A percentile compares a stretch with the other conserved stretches of the same genome.
These are phyloP conservation scores for Colletotrichum agaves DNA, from an alignment of 2,329 filamentous ascomycete genomes.

Conservation along the genomic window DNA sequence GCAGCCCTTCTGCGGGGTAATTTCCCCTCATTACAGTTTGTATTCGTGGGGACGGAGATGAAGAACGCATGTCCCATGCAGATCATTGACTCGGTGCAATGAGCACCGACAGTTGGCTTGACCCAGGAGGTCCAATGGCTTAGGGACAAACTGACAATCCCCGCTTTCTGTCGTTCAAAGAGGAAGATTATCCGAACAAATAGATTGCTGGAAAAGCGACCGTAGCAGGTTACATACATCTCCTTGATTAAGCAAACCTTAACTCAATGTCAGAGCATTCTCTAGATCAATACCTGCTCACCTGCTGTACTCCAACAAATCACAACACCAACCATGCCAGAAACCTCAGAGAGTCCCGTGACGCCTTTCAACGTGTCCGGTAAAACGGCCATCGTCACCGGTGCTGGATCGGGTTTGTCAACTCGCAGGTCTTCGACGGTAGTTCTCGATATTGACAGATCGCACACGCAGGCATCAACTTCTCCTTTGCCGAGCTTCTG, in stretches of 20 bases:
- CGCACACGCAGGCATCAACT: slow-evolving; percentile 50
- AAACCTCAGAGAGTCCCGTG: neutral
- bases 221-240: too few species aligned
- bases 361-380: slow-evolving; percentile 42
- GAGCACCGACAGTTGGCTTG: neutral
- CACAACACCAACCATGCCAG: neutral
- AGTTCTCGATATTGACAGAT: neutral
- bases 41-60: neutral
- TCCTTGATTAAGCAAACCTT: neutral
- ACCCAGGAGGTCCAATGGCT: neutral
- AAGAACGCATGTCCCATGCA: neutral
- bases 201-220: neutral
- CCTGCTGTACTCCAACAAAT: too few species aligned
- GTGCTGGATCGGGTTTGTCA: slow-evolving; percentile 43
- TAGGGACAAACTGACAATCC: neutral
- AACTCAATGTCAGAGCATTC: neutral
- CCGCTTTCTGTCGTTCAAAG: neutral
- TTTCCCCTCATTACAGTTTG: neutral
- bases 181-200: neutral
- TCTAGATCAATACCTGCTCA: neutral
- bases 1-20: slow-evolving; percentile 20
- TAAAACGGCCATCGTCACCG: slow-evolving; percentile 46
- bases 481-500: slow-evolving; percentile 56
- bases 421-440: neutral
- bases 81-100: neutral